Conservation (phyloP, 768 basidiomycete species). For the Hypholoma sublateritium region DNA sequence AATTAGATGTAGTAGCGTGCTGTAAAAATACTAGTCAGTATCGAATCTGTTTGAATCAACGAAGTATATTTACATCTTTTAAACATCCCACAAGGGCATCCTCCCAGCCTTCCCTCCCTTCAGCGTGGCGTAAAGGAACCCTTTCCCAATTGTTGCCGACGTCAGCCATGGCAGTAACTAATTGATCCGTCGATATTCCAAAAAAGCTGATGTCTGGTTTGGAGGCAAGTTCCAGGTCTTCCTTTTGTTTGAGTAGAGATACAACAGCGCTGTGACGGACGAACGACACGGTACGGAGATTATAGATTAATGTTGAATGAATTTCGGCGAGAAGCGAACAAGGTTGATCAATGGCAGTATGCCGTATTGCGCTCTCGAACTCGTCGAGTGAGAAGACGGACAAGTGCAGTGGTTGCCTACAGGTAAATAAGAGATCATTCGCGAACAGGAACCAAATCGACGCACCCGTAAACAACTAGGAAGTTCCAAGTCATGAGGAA, state of each 20-base stretch:
- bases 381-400: conserved; percentile 93
- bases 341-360: conserved; percentile 64
- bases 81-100: conserved; percentile 86
- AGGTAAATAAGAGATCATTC: conserved; percentile 7
- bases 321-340: conserved; percentile 84
- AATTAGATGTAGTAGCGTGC: conserved; percentile 74
- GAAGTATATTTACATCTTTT: conserved; percentile 70
- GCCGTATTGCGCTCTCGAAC: conserved; percentile 83
- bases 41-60: background rate
- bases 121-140: conserved; percentile 66
- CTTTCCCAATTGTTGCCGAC: conserved; percentile 88
- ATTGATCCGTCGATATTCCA: conserved; percentile 61
- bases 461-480: conserved; percentile 89
- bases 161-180: conserved; percentile 71
- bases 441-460: conserved; percentile 11
- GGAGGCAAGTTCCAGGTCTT: conserved; percentile 38
- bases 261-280: conserved; percentile 73
- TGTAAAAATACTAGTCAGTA: conserved; percentile 25
- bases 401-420: conserved; percentile 82
- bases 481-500: conserved; percentile 96
- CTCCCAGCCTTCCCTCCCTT: conserved; percentile 88
- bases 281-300: conserved; percentile 80
- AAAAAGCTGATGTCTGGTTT: conserved; percentile 43
- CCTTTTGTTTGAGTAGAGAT: conserved; percentile 54
- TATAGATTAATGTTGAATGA: conserved; percentile 87